phyloP scores from a whole-genome alignment of 2,329 filamentous ascomycete species.

The Fusarium denticulatum region DNA sequence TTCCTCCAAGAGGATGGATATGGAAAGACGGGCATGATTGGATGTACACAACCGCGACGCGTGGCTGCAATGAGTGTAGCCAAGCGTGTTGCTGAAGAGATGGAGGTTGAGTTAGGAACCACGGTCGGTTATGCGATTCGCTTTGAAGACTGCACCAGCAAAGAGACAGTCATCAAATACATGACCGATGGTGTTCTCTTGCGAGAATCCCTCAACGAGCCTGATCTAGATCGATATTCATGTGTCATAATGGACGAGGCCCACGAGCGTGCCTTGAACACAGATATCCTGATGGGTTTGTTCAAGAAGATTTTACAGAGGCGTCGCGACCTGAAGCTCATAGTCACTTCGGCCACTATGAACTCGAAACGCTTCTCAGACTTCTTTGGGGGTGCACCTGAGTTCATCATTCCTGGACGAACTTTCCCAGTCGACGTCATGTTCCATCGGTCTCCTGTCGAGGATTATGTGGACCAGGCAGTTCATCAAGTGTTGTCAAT shows the following conservation, averaged over 20 bases:
- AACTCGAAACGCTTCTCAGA: constrained; percentile 95
- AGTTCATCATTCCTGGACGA: constrained; percentile 94
- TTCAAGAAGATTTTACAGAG: constrained; percentile 97
- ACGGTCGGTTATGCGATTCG: constrained; percentile 96
- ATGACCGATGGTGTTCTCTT: constrained; percentile 98
- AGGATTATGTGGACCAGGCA: constrained; percentile 97
- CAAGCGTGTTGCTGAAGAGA: constrained; percentile 97
- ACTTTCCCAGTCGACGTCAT: constrained; percentile 98
- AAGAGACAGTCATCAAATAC: constrained; percentile 96
- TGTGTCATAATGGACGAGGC: constrained; percentile 99
- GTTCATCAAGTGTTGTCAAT: constrained; percentile 96
- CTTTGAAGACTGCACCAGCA: constrained; percentile 97
- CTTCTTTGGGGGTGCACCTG: constrained; percentile 94
- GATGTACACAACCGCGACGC: constrained; percentile 94
- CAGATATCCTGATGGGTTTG: constrained; percentile 95
- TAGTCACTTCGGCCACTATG: constrained; percentile 98
- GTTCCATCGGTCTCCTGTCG: constrained; percentile 92
- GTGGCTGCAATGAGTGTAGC: constrained; percentile 99
- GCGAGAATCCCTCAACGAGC: constrained; percentile 90
- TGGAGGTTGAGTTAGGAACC: constrained; percentile 90
- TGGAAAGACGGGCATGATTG: constrained; percentile 86
- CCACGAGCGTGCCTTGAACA: constrained; percentile 95
- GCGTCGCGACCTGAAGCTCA: constrained; percentile 90
- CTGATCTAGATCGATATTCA: constrained; percentile 93
- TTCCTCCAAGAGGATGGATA: constrained; percentile 97